Conservation (phyloP, 2,329 filamentous ascomycete species). For the Colletotrichum musicola region DNA sequence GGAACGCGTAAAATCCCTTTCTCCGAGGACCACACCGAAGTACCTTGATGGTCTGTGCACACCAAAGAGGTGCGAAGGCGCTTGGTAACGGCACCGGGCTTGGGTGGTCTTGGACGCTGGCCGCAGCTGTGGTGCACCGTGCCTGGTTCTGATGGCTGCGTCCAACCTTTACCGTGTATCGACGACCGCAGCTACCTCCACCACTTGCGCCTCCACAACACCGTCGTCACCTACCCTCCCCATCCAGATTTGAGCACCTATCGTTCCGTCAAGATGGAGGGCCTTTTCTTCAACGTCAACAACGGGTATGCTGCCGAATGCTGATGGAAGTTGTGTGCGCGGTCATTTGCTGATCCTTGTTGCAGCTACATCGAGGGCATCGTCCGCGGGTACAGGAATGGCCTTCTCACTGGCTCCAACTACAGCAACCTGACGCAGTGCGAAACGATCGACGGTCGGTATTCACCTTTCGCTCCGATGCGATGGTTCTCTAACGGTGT, state of each 20-base stretch:
- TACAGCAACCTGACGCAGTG: constrained; percentile 98
- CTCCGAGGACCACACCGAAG: constrained; percentile 9
- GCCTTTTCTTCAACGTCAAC: constrained; percentile 93
- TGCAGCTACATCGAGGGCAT: constrained; percentile 95
- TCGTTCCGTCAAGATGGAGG: constrained; percentile 75
- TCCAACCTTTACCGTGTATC: constrained; percentile 12
- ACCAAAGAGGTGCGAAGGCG: not conserved
- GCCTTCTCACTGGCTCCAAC: constrained; percentile 88
- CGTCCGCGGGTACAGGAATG: constrained; percentile 95
- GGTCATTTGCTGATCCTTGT: constrained; percentile 37
- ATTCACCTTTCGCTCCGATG: constrained; percentile 22
- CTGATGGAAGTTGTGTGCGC: not conserved
- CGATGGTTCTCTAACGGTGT: constrained; percentile 31
- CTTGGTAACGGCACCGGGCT: constrained; percentile 21
- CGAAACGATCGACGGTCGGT: constrained; percentile 93
- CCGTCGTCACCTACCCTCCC: constrained; percentile 26
- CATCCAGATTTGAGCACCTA: constrained; percentile 22
- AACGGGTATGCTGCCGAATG: constrained; percentile 74
- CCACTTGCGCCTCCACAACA: constrained; percentile 36
- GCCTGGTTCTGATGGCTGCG: constrained; percentile 14
- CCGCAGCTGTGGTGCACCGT: constrained; percentile 29
- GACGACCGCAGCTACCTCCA: constrained; percentile 34
- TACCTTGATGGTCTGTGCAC: constrained; percentile 15
- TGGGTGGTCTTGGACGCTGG: constrained; percentile 18
- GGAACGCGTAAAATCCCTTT: constrained; percentile 38